Evolutionary conservation across 352 stramenopile species (phyloP).

Genomic region (Globisporangium middletonii): DNA sequence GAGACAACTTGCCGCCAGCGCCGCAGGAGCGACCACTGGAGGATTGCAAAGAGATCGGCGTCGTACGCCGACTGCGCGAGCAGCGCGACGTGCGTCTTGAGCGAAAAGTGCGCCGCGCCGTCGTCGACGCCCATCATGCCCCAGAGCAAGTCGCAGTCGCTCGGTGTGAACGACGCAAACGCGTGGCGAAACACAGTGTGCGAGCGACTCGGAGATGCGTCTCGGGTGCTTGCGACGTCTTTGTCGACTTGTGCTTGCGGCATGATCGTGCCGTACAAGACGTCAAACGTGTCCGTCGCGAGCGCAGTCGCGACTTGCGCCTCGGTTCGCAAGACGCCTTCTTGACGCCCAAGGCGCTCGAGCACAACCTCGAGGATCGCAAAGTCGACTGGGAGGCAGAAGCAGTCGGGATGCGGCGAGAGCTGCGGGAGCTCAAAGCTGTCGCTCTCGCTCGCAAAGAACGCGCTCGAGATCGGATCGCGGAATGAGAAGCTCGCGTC

Average conservation of each 20-base stretch:
- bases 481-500: conserved; percentile 61
- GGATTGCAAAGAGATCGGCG: conserved; percentile 61
- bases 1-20: conserved; percentile 12
- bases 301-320: conserved; percentile 27
- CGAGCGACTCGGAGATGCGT: background rate
- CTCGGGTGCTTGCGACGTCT: background rate
- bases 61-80: conserved; percentile 63
- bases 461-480: conserved; percentile 53
- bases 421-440: conserved; percentile 60
- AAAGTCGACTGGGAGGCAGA: conserved; percentile 77
- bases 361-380: conserved; percentile 52
- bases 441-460: conserved; percentile 22
- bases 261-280: conserved; percentile 29
- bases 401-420: conserved; percentile 74
- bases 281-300: conserved; percentile 68
- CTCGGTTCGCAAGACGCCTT: background rate
- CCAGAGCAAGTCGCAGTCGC: conserved; percentile 74
- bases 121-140: conserved; percentile 61
- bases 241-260: conserved; percentile 2
- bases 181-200: conserved; percentile 29
- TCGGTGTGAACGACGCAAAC: conserved; percentile 51
- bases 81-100: conserved; percentile 38
- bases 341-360: conserved; percentile 12
- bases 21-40: conserved; percentile 55
- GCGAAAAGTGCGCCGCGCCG: conserved; percentile 35